A percentile compares a stretch with the other conserved stretches of the same genome.
phyloP scores from a whole-genome alignment of 2,329 filamentous ascomycete genomes.

The Verticillium albo-atrum region DNA sequence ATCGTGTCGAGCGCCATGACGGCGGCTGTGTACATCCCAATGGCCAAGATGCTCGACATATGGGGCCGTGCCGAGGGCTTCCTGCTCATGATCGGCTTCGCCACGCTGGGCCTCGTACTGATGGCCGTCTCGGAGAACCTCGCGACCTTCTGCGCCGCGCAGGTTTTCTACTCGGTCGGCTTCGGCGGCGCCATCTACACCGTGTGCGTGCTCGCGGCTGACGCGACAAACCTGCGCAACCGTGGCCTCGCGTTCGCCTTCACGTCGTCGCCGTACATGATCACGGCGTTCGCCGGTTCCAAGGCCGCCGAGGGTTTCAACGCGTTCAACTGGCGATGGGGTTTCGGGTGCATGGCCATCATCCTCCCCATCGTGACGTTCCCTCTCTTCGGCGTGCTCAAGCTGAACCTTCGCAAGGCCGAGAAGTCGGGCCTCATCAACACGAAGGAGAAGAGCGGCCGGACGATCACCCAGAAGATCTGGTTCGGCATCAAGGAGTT shows the following conservation, averaged over 20 bases:
- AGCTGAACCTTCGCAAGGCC: slow-evolving; percentile 39
- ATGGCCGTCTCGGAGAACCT: slow-evolving; percentile 57
- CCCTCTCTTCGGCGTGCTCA: slow-evolving; percentile 29
- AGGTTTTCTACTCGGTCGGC: slow-evolving; percentile 62
- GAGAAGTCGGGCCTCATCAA: slow-evolving; percentile 35
- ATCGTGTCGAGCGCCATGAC: slow-evolving; percentile 51
- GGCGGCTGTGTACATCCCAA: slow-evolving; percentile 31
- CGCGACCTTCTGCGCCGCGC: slow-evolving; percentile 53
- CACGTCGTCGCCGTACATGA: slow-evolving; percentile 37
- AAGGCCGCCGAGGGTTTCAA: slow-evolving; percentile 34
- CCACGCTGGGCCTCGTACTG: slow-evolving; percentile 53
- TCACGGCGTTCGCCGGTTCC: slow-evolving; percentile 38
- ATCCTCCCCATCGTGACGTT: slow-evolving; percentile 47
- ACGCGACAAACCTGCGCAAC: slow-evolving; percentile 38
- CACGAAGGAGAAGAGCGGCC: slow-evolving; percentile 5
- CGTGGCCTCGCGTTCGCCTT: slow-evolving; percentile 37
- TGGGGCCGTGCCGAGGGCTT: slow-evolving; percentile 44
- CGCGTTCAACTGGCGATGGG: slow-evolving; percentile 35
- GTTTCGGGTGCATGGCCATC: slow-evolving; percentile 59
- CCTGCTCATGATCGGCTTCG: slow-evolving; percentile 33
- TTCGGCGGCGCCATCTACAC: slow-evolving; percentile 35
- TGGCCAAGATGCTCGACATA: slow-evolving; percentile 45
- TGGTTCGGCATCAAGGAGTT: slow-evolving; percentile 10
- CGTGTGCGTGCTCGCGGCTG: slow-evolving; percentile 36
- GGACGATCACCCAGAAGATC: slow-evolving; percentile 8